A percentile compares a stretch with the other conserved stretches of the same genome.
phyloP scores from a whole-genome alignment of 306 rosid species.

The Sicyos edulis region DNA sequence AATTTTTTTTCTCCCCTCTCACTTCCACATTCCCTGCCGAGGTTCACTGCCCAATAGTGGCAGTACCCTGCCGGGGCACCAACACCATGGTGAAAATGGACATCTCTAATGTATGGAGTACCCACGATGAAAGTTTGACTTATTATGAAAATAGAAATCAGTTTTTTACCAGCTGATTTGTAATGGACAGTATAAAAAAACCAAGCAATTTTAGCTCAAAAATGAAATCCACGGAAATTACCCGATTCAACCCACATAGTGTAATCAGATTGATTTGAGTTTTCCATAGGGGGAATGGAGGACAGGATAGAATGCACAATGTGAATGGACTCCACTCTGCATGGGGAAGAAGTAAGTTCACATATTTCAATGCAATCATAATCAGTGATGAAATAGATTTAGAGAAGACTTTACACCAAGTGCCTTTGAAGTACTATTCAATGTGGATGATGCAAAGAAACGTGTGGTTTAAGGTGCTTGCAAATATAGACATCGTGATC shows the following conservation, averaged over 20 bases:
- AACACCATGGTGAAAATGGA: no score
- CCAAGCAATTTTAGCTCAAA: neutral
- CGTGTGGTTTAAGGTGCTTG: neutral
- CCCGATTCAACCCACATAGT: conserved; percentile 76
- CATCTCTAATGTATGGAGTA: no score
- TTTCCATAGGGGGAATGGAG: conserved; percentile 43
- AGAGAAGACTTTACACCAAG: neutral
- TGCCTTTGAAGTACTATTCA: neutral
- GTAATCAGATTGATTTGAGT: conserved; percentile 39
- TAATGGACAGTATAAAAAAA: neutral
- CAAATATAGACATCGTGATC: neutral
- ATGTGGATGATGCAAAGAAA: neutral
- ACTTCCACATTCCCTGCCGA: no score
- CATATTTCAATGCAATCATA: neutral
- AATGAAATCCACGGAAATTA: conserved; percentile 29
- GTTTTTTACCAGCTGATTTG: no score
- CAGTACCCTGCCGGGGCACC: no score
- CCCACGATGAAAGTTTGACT: neutral
- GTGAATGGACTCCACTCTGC: conserved; percentile 56
- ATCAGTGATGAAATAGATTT: neutral
- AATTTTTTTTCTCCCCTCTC: no score
- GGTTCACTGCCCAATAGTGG: no score
- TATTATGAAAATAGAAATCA: no score
- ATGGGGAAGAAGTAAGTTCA: neutral
- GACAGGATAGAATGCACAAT: conserved; percentile 51